Conservation (phyloP, 1,139 yeast genomes). For the Suhomyces bokatorum region DNA sequence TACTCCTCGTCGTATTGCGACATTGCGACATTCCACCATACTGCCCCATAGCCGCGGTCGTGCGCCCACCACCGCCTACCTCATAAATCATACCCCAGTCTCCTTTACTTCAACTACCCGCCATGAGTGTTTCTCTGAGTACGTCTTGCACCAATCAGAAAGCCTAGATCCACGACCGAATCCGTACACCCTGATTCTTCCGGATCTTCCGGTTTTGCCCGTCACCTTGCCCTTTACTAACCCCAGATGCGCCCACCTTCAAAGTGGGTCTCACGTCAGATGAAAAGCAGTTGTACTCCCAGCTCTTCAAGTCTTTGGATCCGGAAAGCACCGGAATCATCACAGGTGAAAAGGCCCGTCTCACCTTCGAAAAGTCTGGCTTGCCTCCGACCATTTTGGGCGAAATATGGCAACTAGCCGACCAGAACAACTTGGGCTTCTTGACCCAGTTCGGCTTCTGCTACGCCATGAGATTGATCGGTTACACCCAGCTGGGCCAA, state of each 20-base stretch:
- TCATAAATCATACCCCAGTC: conserved; percentile 6
- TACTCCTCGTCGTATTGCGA: neutral
- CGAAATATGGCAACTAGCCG: conserved; percentile 93
- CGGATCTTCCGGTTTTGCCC: neutral
- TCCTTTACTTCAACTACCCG: neutral
- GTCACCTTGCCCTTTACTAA: conserved; percentile 8
- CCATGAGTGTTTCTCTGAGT: conserved; percentile 32
- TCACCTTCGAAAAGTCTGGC: conserved; percentile 83
- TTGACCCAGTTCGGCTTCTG: conserved; percentile 81
- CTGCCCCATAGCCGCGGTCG: neutral
- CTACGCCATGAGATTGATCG: conserved; percentile 84
- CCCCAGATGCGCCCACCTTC: conserved; percentile 34
- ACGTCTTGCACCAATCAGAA: conserved; percentile 17
- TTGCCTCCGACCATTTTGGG: conserved; percentile 77
- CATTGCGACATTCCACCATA: neutral
- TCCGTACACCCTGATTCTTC: neutral
- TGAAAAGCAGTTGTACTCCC: conserved; percentile 73
- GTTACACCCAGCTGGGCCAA: conserved; percentile 79
- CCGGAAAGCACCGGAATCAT: conserved; percentile 77
- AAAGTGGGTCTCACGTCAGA: conserved; percentile 67
- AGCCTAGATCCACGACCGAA: neutral
- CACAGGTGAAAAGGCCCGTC: conserved; percentile 88
- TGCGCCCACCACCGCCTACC: neutral
- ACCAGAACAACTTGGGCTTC: conserved; percentile 80
- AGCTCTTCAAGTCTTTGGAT: conserved; percentile 77